Conservation (phyloP, 2,329 filamentous ascomycete genomes). For the Alternaria incomplexa region DNA sequence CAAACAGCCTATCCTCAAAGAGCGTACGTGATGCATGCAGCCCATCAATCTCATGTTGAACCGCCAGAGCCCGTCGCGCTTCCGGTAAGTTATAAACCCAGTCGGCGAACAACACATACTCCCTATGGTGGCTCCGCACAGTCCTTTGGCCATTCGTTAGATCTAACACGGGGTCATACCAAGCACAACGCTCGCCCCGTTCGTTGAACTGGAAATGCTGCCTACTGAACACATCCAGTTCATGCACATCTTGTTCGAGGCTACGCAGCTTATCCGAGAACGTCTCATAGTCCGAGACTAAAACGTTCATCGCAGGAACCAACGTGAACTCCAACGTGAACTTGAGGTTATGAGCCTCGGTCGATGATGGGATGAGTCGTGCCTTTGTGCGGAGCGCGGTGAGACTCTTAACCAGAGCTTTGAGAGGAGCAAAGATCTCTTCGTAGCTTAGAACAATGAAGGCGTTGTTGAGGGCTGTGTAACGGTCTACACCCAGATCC, state of each 20-base stretch:
- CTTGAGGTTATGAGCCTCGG: not conserved
- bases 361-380: not conserved
- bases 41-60: not conserved
- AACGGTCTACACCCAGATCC: not conserved
- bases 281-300: not conserved
- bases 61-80: not conserved
- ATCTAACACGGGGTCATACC: not conserved
- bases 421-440: not conserved
- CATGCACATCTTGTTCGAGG: not conserved
- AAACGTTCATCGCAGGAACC: not conserved
- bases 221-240: not conserved
- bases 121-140: not conserved
- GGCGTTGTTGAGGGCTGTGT: not conserved
- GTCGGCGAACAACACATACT: conserved; percentile 1
- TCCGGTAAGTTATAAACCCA: conserved; percentile 15
- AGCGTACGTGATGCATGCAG: not conserved
- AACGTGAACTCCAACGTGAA: not conserved
- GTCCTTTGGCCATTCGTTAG: not conserved
- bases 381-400: not conserved
- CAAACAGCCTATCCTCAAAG: not conserved
- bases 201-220: not conserved
- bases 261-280: not conserved
- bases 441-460: conserved; percentile 1
- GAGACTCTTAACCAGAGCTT: not conserved
- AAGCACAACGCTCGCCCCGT: not conserved